A percentile compares a stretch with the other conserved stretches of the same genome.
Evolutionary conservation across 2,329 filamentous ascomycete genomes (phyloP).

Genomic region (Curvularia lunata): DNA sequence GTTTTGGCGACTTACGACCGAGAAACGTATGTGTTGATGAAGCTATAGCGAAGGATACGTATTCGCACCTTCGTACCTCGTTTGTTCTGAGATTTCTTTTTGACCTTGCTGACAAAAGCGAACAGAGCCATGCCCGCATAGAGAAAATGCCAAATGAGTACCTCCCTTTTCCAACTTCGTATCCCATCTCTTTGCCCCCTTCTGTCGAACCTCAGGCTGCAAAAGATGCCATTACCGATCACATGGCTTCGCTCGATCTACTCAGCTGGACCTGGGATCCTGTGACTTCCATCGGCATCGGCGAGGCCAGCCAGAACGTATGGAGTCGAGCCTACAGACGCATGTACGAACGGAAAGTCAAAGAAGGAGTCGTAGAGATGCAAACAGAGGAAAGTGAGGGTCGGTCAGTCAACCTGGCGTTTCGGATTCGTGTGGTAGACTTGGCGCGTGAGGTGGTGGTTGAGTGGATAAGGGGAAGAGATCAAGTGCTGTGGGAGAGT

Average conservation of each 20-base stretch:
- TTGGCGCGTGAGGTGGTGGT: constrained; percentile 52
- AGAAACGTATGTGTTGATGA: constrained; percentile 49
- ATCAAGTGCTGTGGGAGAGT: constrained; percentile 80
- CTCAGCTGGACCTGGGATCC: constrained; percentile 70
- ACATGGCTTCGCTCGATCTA: constrained; percentile 65
- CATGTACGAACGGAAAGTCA: constrained; percentile 53
- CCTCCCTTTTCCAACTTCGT: constrained; percentile 61
- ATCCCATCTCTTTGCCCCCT: constrained; percentile 52
- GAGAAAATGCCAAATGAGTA: constrained; percentile 57
- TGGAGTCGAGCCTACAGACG: constrained; percentile 79
- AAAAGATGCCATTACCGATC: constrained; percentile 52
- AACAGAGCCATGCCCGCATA: constrained; percentile 34
- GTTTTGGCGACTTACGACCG: constrained; percentile 73
- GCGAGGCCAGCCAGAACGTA: constrained; percentile 72
- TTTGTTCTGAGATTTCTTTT: background rate
- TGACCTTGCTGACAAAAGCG: background rate
- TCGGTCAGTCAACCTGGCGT: constrained; percentile 45
- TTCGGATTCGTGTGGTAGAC: constrained; percentile 48
- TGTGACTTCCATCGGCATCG: constrained; percentile 61
- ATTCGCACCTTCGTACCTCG: background rate
- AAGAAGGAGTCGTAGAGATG: constrained; percentile 30
- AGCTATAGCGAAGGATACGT: background rate
- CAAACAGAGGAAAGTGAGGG: constrained; percentile 30
- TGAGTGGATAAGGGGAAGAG: constrained; percentile 77
- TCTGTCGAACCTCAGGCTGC: constrained; percentile 32